These are phyloP conservation scores for Thalassiosira mediterranea DNA, from an alignment of 352 stramenopile species.

Conservation along the genomic window DNA sequence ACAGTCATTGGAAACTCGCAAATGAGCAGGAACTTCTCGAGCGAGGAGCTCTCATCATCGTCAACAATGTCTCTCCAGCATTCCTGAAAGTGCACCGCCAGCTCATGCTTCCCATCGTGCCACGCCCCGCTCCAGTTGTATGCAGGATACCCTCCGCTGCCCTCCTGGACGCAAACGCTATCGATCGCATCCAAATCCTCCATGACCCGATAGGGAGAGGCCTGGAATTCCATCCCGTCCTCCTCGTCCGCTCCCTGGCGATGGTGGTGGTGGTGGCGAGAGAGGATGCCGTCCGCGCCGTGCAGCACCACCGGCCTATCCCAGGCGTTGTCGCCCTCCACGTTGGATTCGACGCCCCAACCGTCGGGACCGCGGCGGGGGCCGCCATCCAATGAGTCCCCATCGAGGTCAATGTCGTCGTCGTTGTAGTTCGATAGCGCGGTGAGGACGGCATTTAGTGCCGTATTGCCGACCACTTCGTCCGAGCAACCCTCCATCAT, in stretches of 20 bases:
- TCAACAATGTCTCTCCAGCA: slow-evolving; percentile 73
- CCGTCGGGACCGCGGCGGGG: slow-evolving; percentile 27
- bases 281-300: slow-evolving; percentile 68
- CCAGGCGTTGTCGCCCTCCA: slow-evolving; percentile 35
- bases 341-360: slow-evolving; percentile 59
- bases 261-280: slow-evolving; percentile 29
- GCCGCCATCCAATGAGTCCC: not conserved
- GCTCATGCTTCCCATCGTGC: slow-evolving; percentile 65
- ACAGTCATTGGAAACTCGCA: slow-evolving; percentile 49
- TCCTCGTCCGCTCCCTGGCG: slow-evolving; percentile 2
- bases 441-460: slow-evolving; percentile 53
- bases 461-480: slow-evolving; percentile 9
- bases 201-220: slow-evolving; percentile 52
- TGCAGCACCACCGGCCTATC: slow-evolving; percentile 72
- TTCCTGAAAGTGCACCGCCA: slow-evolving; percentile 51
- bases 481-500: slow-evolving; percentile 6
- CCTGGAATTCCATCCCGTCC: slow-evolving; percentile 32
- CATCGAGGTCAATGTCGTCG: slow-evolving; percentile 47
- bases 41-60: slow-evolving; percentile 46
- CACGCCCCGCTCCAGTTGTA: slow-evolving; percentile 64
- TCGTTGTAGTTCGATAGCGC: slow-evolving; percentile 78
- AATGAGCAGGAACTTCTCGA: slow-evolving; percentile 32
- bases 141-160: slow-evolving; percentile 37
- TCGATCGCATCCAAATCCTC: slow-evolving; percentile 46
- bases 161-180: slow-evolving; percentile 54